Evolutionary conservation across 192 early-diverging fungal genomes (phyloP).

Genomic region (Entomortierella beljakovae): DNA sequence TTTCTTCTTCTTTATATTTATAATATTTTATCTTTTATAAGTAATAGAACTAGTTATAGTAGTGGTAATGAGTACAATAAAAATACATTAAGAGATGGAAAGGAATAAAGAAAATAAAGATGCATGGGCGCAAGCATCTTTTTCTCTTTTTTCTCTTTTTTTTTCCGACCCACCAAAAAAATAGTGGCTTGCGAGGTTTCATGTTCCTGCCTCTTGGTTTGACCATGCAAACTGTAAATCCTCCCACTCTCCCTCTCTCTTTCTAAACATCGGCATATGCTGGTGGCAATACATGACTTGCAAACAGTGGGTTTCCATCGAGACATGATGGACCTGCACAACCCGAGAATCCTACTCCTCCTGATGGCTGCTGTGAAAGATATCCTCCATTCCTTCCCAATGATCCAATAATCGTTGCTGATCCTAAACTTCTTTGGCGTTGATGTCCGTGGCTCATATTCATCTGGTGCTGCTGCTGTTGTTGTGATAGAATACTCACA

Average conservation of each 20-base stretch:
- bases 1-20: no score
- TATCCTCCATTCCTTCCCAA: conserved; percentile 44
- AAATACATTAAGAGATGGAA: no score
- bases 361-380: conserved; percentile 44
- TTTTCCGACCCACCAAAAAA: no score
- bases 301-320: neutral
- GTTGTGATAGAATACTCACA: conserved; percentile 1
- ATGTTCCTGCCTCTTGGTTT: no score
- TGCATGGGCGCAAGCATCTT: no score
- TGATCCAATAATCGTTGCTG: conserved; percentile 42
- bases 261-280: conserved; percentile 30
- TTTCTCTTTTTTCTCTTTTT: no score
- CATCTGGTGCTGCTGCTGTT: conserved; percentile 1
- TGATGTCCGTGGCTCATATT: conserved; percentile 17
- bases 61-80: no score
- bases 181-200: neutral
- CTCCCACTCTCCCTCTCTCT: neutral
- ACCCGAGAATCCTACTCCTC: no score
- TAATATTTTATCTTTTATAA: no score
- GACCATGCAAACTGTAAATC: neutral
- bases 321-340: neutral
- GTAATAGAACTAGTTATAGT: no score
- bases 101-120: no score
- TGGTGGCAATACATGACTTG: conserved; percentile 14
- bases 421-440: conserved; percentile 28